Conservation (phyloP, 2,329 filamentous ascomycete species). For the Alternaria burnsii region DNA sequence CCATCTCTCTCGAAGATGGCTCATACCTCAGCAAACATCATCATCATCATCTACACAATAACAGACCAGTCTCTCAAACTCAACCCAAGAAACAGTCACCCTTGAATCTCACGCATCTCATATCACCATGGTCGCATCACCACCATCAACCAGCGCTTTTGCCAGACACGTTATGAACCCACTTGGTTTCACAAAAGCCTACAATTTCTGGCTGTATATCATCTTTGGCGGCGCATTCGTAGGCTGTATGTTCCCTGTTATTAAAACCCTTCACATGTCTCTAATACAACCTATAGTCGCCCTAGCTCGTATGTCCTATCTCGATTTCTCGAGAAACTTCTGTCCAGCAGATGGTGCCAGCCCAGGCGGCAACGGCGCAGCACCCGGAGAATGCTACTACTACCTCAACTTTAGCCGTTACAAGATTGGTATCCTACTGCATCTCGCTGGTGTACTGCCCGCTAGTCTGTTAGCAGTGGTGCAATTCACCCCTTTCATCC, state of each 20-base stretch:
- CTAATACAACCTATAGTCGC: constrained; percentile 43
- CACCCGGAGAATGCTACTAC: constrained; percentile 58
- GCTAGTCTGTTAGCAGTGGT: constrained; percentile 51
- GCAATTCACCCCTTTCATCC: constrained; percentile 56
- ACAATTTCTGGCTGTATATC: constrained; percentile 65
- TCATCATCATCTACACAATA: background rate
- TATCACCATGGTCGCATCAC: constrained; percentile 22
- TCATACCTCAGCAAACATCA: background rate
- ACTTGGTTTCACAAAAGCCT: constrained; percentile 65
- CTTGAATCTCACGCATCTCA: background rate
- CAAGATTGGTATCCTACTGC: constrained; percentile 53
- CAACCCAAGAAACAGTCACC: background rate
- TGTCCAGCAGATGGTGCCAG: constrained; percentile 18
- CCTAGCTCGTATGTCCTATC: constrained; percentile 59
- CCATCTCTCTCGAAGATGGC: background rate
- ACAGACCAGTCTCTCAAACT: background rate
- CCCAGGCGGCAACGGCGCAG: constrained; percentile 30
- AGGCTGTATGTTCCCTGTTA: constrained; percentile 18
- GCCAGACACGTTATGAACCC: constrained; percentile 41
- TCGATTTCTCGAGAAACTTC: constrained; percentile 55
- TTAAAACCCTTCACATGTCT: constrained; percentile 9
- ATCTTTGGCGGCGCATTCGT: constrained; percentile 30
- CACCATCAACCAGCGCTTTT: constrained; percentile 20
- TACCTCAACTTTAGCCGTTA: constrained; percentile 46
- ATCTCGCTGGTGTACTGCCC: constrained; percentile 53